phyloP scores from a whole-genome alignment of 2,329 filamentous ascomycete genomes.

The Pochonia chlamydosporia region DNA sequence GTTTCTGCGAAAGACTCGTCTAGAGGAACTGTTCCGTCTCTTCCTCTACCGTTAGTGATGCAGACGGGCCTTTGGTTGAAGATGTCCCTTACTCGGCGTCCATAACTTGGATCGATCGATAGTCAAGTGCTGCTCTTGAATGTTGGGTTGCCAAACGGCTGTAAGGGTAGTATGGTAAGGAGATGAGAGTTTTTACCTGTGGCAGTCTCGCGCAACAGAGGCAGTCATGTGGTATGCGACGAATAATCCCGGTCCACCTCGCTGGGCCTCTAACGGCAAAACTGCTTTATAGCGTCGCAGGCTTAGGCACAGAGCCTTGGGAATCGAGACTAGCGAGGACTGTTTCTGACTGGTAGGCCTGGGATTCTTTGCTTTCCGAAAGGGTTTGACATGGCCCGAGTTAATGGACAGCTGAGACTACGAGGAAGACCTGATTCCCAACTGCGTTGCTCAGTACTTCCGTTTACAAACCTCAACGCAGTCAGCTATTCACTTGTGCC shows the following conservation, averaged over 20 bases:
- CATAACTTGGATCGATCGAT: slow-evolving; percentile 14
- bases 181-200: background rate
- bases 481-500: slow-evolving; percentile 1
- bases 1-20: slow-evolving; percentile 55
- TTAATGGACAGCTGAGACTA: background rate
- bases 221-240: slow-evolving; percentile 3
- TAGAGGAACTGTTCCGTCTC: slow-evolving; percentile 45
- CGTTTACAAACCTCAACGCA: background rate
- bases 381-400: background rate
- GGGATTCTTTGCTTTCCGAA: background rate
- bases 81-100: slow-evolving; percentile 24
- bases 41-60: slow-evolving; percentile 18
- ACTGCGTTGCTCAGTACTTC: background rate
- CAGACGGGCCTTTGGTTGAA: background rate
- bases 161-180: no score
- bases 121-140: background rate
- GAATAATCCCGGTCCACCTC: slow-evolving; percentile 2
- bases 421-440: background rate
- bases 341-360: background rate
- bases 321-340: background rate
- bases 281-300: background rate
- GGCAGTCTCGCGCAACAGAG: background rate
- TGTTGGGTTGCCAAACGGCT: background rate
- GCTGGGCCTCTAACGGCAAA: background rate
- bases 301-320: background rate